A percentile compares a stretch with the other conserved stretches of the same genome.
These are phyloP conservation scores for Bryoglossum gracile DNA, from an alignment of 495 filamentous ascomycete species.

Conservation along the genomic window DNA sequence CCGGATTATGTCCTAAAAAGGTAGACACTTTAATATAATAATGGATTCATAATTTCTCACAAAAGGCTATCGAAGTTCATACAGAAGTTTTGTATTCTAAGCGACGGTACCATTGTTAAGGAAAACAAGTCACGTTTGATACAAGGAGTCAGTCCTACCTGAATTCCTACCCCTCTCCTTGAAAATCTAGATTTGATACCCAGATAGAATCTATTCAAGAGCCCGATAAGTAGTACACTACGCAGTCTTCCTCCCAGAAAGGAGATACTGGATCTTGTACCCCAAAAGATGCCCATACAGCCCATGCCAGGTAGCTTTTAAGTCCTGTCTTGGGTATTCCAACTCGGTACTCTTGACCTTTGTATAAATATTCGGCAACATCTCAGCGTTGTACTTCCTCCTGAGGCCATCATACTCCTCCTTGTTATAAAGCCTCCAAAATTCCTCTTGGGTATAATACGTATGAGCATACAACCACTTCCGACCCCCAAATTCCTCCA, in stretches of 20 bases:
- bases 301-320: slow-evolving; percentile 1
- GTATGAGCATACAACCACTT: slow-evolving; percentile 56
- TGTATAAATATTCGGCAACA: slow-evolving; percentile 46
- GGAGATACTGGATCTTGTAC: background rate
- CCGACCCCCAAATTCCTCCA: slow-evolving; percentile 56
- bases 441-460: slow-evolving; percentile 47
- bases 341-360: slow-evolving; percentile 36
- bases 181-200: too few species aligned
- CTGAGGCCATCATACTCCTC: slow-evolving; percentile 44
- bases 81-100: too few species aligned
- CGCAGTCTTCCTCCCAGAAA: background rate
- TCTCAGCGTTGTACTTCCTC: slow-evolving; percentile 41
- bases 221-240: too few species aligned
- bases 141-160: too few species aligned
- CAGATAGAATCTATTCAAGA: too few species aligned
- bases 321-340: background rate
- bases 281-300: slow-evolving; percentile 1
- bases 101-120: too few species aligned
- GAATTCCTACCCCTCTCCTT: too few species aligned
- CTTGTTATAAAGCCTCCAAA: slow-evolving; percentile 44
- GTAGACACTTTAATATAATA: too few species aligned
- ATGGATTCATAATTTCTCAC: too few species aligned
- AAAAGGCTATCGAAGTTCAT: too few species aligned
- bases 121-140: too few species aligned
- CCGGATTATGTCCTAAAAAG: too few species aligned